Base-by-base conservation (phyloP, 352 stramenopile genomes). In the Phytophthora palmivora region DNA sequence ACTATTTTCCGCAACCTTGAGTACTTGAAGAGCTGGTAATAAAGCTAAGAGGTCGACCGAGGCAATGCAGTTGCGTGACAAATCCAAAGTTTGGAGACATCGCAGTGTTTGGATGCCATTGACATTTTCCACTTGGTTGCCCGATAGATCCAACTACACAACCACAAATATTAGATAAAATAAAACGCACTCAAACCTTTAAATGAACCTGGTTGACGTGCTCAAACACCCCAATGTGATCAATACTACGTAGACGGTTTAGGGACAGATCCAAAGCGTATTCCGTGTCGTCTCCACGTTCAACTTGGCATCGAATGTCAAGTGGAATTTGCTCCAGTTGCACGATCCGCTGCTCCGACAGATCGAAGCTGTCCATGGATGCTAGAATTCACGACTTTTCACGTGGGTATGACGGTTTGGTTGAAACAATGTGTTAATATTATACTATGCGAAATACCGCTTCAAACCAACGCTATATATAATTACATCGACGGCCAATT, bases 1-100 rank as follows among this genome's bases (percentile, higher is more conserved):
- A 18, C 72, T 79, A 51, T 91, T 91, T 48, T 87, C 74, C 3
- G 79, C 59, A 2, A 84, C 67, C 48, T 83, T 79, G 21, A 91
- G 65, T n/a, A 81, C 69, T 43, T 72, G 61, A n/a, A 89, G 62
- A 1, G 30, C 48, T 6, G 64, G 64, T 3, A 89, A 52, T n/a
- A 67, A 32, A 3, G 54, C 68, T 26, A 91, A 43, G 26, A 68
- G 44, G 24, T 87, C 79, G 3, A 91, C 42, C 0, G 65, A 65
- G 15, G 66, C 52, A 39, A 91, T 74, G 55, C 66, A 74, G 43
- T 91, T 91, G 24, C 68, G 66, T 21, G 82, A 62, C 2, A 87
- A 33, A 37, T 86, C 81, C 6, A 91, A 55, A 22, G 51, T 85
- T 53, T 84, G 67, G 6, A 91, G 51, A 6, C 41, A 49, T 5